phyloP scores from a whole-genome alignment of 202 grass and related monocot species.

The Bolboschoenoplectus hybrid region DNA sequence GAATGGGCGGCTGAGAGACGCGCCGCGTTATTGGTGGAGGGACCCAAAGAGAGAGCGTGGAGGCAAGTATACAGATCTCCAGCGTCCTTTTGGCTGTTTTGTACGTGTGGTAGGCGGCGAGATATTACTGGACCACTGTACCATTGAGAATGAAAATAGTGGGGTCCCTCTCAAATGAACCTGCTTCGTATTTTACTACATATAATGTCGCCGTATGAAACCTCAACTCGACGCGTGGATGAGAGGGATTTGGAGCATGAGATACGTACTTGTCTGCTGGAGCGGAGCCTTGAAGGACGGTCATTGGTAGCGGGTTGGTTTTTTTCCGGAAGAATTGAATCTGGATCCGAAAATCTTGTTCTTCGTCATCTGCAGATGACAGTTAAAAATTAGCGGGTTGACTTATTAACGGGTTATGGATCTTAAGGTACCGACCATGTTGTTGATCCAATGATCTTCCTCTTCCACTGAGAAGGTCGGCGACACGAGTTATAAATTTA shows the following conservation, averaged over 20 bases:
- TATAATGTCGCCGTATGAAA: neutral
- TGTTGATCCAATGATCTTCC: neutral
- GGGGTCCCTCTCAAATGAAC: neutral
- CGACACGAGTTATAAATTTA: neutral
- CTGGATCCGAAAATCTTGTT: neutral
- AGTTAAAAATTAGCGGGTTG: neutral
- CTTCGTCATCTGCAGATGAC: too few species aligned
- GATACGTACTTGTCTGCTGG: neutral
- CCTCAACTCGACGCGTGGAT: neutral
- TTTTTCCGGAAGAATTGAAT: neutral
- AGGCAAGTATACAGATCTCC: neutral
- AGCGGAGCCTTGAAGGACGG: neutral
- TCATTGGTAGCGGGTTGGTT: neutral
- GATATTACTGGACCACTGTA: neutral
- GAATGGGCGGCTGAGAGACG: conserved; percentile 11
- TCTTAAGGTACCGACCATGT: neutral
- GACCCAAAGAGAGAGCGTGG: neutral
- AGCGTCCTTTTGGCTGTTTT: neutral
- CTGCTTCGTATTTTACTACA: neutral
- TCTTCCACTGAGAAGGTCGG: neutral
- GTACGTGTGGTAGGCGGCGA: neutral
- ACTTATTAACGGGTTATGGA: conserved; percentile 9
- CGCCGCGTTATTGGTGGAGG: conserved; percentile 17
- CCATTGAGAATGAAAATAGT: neutral
- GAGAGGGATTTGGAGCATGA: neutral